phyloP scores from a whole-genome alignment of 495 filamentous ascomycete genomes.

The Monascus purpureus region DNA sequence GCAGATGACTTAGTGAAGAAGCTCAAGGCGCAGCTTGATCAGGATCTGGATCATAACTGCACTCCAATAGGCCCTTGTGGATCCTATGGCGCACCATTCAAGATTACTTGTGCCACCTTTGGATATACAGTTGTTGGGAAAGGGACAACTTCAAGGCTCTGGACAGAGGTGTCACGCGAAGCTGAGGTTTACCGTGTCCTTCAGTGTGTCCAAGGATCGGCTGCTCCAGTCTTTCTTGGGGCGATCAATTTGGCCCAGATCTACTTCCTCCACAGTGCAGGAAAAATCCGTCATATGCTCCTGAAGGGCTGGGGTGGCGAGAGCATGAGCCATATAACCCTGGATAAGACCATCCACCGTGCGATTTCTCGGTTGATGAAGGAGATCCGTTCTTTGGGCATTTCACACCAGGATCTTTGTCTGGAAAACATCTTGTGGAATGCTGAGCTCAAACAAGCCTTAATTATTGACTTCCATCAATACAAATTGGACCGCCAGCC shows the following conservation, averaged over 20 bases:
- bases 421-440: constrained; percentile 17
- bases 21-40: constrained; percentile 14
- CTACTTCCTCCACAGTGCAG: constrained; percentile 23
- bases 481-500: constrained; percentile 6
- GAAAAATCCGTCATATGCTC: constrained; percentile 32
- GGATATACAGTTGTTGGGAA: constrained; percentile 37
- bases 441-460: constrained; percentile 15
- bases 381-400: constrained; percentile 8
- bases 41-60: constrained; percentile 13
- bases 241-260: constrained; percentile 24
- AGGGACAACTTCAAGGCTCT: constrained; percentile 23
- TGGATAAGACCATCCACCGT: constrained; percentile 1
- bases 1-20: constrained; percentile 2
- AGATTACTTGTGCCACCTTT: constrained; percentile 20
- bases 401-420: constrained; percentile 11
- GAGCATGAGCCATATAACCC: constrained; percentile 1
- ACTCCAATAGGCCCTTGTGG: constrained; percentile 11
- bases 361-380: constrained; percentile 7
- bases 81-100: constrained; percentile 22
- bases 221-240: constrained; percentile 30
- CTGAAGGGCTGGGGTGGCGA: constrained; percentile 33
- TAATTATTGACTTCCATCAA: no score
- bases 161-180: constrained; percentile 25
- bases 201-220: constrained; percentile 20
- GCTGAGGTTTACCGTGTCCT: constrained; percentile 26